These are phyloP conservation scores for Plasmodium knowlesi DNA, from an alignment of 169 alveolate species.

Conservation along the genomic window DNA sequence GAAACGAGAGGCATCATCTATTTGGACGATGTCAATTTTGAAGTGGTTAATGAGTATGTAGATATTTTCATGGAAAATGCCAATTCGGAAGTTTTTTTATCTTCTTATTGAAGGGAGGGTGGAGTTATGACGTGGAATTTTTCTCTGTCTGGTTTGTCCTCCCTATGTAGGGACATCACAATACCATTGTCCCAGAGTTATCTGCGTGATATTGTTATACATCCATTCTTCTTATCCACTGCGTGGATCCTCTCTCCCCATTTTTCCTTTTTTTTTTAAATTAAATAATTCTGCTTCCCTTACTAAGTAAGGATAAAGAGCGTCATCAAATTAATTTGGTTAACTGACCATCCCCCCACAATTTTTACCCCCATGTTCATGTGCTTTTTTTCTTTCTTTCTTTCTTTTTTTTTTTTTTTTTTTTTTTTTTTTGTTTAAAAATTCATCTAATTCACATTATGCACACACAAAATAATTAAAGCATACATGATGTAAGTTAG, in stretches of 20 bases:
- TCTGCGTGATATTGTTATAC: neutral
- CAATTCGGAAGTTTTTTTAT: conserved; percentile 54
- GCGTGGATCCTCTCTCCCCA: neutral
- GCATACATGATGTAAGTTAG: neutral
- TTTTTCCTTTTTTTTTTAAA: neutral
- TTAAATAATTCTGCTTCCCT: neutral
- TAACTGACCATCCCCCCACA: neutral
- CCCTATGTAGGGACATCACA: neutral
- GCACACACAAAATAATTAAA: neutral
- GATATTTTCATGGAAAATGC: conserved; percentile 41
- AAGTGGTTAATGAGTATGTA: conserved; percentile 60
- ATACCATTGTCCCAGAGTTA: neutral
- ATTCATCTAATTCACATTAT: neutral
- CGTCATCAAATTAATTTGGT: neutral
- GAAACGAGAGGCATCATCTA: conserved; percentile 51
- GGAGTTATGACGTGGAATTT: neutral
- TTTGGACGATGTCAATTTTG: conserved; percentile 65
- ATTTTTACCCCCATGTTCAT: neutral
- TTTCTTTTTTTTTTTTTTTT: neutral
- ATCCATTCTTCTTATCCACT: neutral
- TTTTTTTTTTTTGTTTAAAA: neutral
- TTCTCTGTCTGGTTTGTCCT: neutral
- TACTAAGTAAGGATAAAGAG: neutral
- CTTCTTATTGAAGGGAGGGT: conserved; percentile 8
- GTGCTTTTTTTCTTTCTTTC: neutral